phyloP scores from a whole-genome alignment of 164 flowering plant species.

The Tetrastigma voinierianum region DNA sequence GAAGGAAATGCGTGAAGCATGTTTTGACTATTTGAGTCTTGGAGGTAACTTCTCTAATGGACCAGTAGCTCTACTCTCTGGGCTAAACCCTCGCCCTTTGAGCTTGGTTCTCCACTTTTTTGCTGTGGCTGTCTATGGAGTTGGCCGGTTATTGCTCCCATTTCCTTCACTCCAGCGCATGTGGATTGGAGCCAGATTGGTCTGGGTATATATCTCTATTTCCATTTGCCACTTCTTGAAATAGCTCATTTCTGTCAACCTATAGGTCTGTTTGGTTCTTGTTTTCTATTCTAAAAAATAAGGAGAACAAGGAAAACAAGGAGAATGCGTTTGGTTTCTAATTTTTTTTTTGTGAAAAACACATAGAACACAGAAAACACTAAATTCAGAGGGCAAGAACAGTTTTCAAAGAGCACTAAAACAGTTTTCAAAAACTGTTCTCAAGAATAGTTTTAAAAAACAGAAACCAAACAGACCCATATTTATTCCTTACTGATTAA shows the following conservation, averaged over 20 bases:
- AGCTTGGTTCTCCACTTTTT: conserved; percentile 35
- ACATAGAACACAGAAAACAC: no score
- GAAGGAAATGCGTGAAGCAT: conserved; percentile 43
- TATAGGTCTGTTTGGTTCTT: no score
- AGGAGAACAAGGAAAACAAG: no score
- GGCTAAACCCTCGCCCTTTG: conserved; percentile 33
- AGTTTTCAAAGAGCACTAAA: no score
- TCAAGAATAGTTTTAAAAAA: no score
- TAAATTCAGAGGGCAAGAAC: no score
- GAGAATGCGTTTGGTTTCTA: conserved; percentile 14
- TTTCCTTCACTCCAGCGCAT: conserved; percentile 36
- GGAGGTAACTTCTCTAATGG: conserved; percentile 38
- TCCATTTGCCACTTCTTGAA: no score
- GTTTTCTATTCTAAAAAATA: no score
- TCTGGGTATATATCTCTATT: conserved; percentile 18
- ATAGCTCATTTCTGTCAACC: no score
- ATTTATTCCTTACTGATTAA: no score
- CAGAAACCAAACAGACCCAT: no score
- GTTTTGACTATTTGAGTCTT: conserved; percentile 47
- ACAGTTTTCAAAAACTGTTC: no score
- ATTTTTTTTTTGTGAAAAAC: not conserved
- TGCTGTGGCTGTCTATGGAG: conserved; percentile 33
- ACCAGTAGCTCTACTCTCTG: conserved; percentile 31
- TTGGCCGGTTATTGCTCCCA: conserved; percentile 35
- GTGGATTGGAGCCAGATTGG: conserved; percentile 28